phyloP scores from a whole-genome alignment of 2,329 filamentous ascomycete species.

The Phaeosphaeriaceae sp. region DNA sequence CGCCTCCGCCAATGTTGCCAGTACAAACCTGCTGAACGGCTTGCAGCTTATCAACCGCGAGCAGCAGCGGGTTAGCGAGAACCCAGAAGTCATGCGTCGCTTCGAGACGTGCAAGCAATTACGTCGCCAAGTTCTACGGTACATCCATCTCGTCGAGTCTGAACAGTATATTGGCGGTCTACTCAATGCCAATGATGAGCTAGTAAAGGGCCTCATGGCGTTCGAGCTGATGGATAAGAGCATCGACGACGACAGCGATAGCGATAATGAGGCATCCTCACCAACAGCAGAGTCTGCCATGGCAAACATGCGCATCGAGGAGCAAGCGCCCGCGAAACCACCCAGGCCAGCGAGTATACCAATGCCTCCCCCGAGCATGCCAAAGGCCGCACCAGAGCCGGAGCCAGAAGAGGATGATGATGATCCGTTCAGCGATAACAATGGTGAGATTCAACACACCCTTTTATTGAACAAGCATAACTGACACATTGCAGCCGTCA shows the following conservation, averaged over 20 bases:
- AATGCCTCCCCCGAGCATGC: slow-evolving; percentile 47
- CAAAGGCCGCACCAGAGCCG: slow-evolving; percentile 61
- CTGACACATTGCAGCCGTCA: slow-evolving; percentile 55
- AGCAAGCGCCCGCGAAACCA: slow-evolving; percentile 57
- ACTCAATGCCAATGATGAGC: slow-evolving; percentile 92
- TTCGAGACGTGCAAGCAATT: slow-evolving; percentile 90
- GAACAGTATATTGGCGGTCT: slow-evolving; percentile 92
- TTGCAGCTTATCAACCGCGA: slow-evolving; percentile 93
- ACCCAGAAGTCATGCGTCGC: slow-evolving; percentile 73
- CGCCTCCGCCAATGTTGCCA: slow-evolving; percentile 85
- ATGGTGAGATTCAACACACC: slow-evolving; percentile 59
- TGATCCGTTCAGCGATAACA: slow-evolving; percentile 85
- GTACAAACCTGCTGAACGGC: slow-evolving; percentile 88
- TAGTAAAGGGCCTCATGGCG: slow-evolving; percentile 91
- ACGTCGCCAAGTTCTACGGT: slow-evolving; percentile 83
- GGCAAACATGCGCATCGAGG: slow-evolving; percentile 54
- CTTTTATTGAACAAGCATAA: background rate
- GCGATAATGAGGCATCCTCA: slow-evolving; percentile 57
- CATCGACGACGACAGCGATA: slow-evolving; percentile 75
- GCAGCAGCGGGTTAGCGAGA: slow-evolving; percentile 84
- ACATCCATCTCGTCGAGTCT: slow-evolving; percentile 88
- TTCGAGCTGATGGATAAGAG: slow-evolving; percentile 93
- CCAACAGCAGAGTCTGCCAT: slow-evolving; percentile 51
- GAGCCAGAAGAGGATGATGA: slow-evolving; percentile 71
- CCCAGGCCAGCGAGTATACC: slow-evolving; percentile 55